Evolutionary conservation across 140 eudicot genomes (phyloP), one percentile per base, ranked within the genome.

Genomic region (Bidens hawaiensis): DNA sequence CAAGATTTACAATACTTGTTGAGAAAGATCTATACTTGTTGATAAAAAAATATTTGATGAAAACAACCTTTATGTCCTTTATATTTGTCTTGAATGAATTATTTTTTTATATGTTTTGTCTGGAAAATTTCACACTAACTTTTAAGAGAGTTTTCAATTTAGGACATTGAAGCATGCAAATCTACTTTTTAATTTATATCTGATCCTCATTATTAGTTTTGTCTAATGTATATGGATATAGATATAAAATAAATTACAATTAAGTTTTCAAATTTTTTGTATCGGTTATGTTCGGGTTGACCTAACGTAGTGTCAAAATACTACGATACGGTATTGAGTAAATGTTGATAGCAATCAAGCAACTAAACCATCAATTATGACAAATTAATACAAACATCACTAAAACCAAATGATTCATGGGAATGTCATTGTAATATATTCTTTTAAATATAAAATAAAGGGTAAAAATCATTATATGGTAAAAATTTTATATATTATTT

Each of bases 351-450:
- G 64, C 15, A 38, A 22, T 52, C 23, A 52, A 23, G 62, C 31
- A 26, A 67, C 26, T 15, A 9, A 55, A 68, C 8, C 40, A 42
- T 68, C 24, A 28, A 27, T 68, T 25, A 55, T 15, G 58, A 68
- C 58, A 68, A 56, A 24, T n/a, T 42, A 62, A 55, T 55, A 55
- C 62, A 54, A 27, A 56, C 73, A 68, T n/a, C n/a, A 55, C 65
- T 27, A 8, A 56, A 68, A 47, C 57, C 42, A 69, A 47, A 59
- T 21, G 23, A 28, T 56, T 50, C 51, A 45, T 46, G n/a, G 43
- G 22, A 46, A 46, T 63, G 30, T 63, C 57, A 14, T 64, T 26
- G 19, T 16, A 64, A 28, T 45, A 25, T 28, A 41, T 6, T 41
- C 11, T 46, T n/a, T n/a, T n/a, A n/a, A n/a, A n/a, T n/a, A n/a